Percentiles rank a stretch among this genome's conserved stretches.
Evolutionary conservation across 2,329 filamentous ascomycete species (phyloP).

Genomic region (Cladosporium halotolerans): DNA sequence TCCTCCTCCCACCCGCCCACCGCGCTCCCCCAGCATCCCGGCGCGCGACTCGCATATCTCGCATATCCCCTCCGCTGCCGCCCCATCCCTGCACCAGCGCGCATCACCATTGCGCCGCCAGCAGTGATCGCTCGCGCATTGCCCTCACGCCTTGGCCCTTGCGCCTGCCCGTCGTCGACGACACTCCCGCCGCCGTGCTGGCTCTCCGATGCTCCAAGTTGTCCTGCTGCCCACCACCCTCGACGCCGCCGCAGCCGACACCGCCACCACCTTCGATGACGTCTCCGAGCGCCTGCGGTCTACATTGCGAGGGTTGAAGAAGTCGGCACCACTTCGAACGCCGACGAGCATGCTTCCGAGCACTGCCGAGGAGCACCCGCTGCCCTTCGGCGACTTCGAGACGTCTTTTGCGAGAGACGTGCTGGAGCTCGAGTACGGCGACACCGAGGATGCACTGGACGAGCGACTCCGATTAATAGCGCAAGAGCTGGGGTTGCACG

Average conservation of each 20-base stretch:
- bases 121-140: no score
- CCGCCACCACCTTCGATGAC: conserved; percentile 8
- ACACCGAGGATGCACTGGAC: conserved; percentile 27
- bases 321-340: background rate
- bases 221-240: background rate
- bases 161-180: conserved; percentile 1
- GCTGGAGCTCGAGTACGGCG: conserved; percentile 22
- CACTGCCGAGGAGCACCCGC: conserved; percentile 7
- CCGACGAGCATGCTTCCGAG: conserved; percentile 6
- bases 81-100: conserved; percentile 3
- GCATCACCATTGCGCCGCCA: conserved; percentile 2
- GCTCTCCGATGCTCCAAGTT: conserved; percentile 2
- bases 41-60: no score
- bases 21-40: background rate
- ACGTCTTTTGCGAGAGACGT: conserved; percentile 24
- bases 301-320: background rate
- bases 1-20: background rate
- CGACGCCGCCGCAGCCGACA: background rate
- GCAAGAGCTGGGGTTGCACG: conserved; percentile 23
- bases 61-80: background rate
- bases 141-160: background rate
- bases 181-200: background rate
- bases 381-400: conserved; percentile 4
- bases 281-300: conserved; percentile 6
- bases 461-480: conserved; percentile 22